Conservation (phyloP, 1,139 yeast species). For the Arxiozyma telluris region DNA sequence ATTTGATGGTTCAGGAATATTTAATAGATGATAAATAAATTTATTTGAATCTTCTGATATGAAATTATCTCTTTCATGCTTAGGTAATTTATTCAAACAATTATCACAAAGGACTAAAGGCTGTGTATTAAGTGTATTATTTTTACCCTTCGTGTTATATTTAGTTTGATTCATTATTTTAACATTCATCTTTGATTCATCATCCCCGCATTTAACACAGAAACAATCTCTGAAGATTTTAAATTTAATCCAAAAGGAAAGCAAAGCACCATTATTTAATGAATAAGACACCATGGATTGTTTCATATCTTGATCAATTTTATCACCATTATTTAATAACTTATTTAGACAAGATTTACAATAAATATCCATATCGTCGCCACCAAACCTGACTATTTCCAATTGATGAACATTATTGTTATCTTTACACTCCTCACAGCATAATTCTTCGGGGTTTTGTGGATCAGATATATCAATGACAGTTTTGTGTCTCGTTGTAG, state of each 20-base stretch:
- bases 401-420: slow-evolving; percentile 48
- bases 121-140: slow-evolving; percentile 2
- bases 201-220: slow-evolving; percentile 38
- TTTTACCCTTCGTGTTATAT: slow-evolving; percentile 19
- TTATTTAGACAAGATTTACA: slow-evolving; percentile 43
- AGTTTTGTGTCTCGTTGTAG: slow-evolving; percentile 47
- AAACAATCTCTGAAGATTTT: slow-evolving; percentile 42
- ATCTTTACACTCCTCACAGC: slow-evolving; percentile 52
- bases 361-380: slow-evolving; percentile 44
- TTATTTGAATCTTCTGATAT: slow-evolving; percentile 42
- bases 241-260: slow-evolving; percentile 42
- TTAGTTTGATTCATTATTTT: not conserved
- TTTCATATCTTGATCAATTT: slow-evolving; percentile 22
- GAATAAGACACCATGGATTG: slow-evolving; percentile 45
- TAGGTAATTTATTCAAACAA: slow-evolving; percentile 32
- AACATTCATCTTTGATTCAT: slow-evolving; percentile 37
- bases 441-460: slow-evolving; percentile 35
- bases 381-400: slow-evolving; percentile 44
- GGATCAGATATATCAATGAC: slow-evolving; percentile 29
- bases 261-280: slow-evolving; percentile 46
- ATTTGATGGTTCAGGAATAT: slow-evolving; percentile 37
- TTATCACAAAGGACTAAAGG: slow-evolving; percentile 34
- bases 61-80: slow-evolving; percentile 18
- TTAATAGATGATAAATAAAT: slow-evolving; percentile 42
- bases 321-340: slow-evolving; percentile 17